Conservation (phyloP, 2,329 filamentous ascomycete genomes). For the Verticillium alfalfae region DNA sequence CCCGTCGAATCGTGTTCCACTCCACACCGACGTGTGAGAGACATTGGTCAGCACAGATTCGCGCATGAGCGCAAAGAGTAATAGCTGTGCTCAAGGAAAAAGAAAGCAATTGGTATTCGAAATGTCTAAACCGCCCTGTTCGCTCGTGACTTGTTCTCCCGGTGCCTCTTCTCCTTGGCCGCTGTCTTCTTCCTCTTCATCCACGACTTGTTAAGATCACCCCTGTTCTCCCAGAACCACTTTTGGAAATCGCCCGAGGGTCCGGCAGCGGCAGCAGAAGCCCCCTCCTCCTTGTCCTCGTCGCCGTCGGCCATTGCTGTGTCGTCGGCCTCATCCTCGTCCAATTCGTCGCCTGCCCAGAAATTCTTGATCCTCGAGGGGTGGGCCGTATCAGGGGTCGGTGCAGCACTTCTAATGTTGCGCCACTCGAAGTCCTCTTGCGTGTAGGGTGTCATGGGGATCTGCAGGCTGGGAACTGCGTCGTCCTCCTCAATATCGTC, state of each 20-base stretch:
- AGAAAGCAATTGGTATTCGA: neutral
- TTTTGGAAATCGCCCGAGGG: constrained; percentile 51
- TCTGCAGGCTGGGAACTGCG: constrained; percentile 16
- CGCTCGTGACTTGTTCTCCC: constrained; percentile 55
- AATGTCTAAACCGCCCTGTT: constrained; percentile 25
- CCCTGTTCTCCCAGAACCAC: constrained; percentile 64
- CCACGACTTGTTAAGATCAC: constrained; percentile 61
- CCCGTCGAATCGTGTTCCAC: too few species aligned
- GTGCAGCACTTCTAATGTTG: constrained; percentile 78
- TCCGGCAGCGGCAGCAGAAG: neutral
- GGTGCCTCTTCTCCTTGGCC: constrained; percentile 61
- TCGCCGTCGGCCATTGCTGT: constrained; percentile 22
- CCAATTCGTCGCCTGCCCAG: constrained; percentile 44
- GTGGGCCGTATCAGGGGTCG: constrained; percentile 88
- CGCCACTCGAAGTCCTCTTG: constrained; percentile 72
- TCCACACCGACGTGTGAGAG: too few species aligned
- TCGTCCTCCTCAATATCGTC: constrained; percentile 28
- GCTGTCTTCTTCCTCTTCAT: constrained; percentile 58
- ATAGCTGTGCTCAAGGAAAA: neutral
- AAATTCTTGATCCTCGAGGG: constrained; percentile 59
- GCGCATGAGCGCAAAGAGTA: too few species aligned
- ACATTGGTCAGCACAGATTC: too few species aligned
- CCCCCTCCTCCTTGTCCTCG: constrained; percentile 11
- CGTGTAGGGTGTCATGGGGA: constrained; percentile 78
- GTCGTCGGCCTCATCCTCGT: constrained; percentile 30